Evolutionary conservation across 495 filamentous ascomycete genomes (phyloP), one percentile per base, ranked within the genome.

Genomic region (Aspergillus nanangensis): DNA sequence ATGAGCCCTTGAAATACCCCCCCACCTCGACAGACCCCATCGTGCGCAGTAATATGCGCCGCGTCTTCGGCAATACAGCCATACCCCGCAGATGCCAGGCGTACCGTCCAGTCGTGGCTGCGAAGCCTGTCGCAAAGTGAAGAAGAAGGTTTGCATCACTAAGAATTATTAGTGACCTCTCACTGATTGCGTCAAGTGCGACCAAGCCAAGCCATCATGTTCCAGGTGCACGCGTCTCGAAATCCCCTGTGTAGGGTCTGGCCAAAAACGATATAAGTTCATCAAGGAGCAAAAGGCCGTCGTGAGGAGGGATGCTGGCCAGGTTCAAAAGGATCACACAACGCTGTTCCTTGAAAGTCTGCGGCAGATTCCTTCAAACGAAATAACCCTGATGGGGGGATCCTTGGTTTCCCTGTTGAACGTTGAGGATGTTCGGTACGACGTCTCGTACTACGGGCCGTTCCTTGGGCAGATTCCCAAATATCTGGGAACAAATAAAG

Each of bases 101-200:
- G 70, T 75, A 13, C 66, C 67, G n/a, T 69, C 65, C 5, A 62
- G 65, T 48, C 70, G 63, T 17, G 69, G 63, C 13, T 76, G 71
- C 44, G 65, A 71, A 35, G 66, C 63, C n/a, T 75, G 71, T 53
- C 67, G 69, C 14, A 61, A 63, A 47, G 63, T 65, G 44, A 75
- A 72, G 51, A 75, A 76, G 52, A 73, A 73, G 62, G 70, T 71
- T n/a, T n/a, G n/a, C n/a, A n/a, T n/a, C n/a, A n/a, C n/a, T n/a
- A n/a, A n/a, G n/a, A n/a, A n/a, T n/a, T n/a, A n/a, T n/a, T n/a
- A n/a, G n/a, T 5, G 19, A 25, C 19, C 13, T 10, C 31, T 24
- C 3, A 8, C 27, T 31, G 8, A 7, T 13, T 31, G 27, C 27
- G 5, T n/a, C 18, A 34, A 71, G 67, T 71, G 67, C 42, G 67